phyloP scores from a whole-genome alignment of 1,284 basidiomycete species.

The Pyrrhoderma noxium region DNA sequence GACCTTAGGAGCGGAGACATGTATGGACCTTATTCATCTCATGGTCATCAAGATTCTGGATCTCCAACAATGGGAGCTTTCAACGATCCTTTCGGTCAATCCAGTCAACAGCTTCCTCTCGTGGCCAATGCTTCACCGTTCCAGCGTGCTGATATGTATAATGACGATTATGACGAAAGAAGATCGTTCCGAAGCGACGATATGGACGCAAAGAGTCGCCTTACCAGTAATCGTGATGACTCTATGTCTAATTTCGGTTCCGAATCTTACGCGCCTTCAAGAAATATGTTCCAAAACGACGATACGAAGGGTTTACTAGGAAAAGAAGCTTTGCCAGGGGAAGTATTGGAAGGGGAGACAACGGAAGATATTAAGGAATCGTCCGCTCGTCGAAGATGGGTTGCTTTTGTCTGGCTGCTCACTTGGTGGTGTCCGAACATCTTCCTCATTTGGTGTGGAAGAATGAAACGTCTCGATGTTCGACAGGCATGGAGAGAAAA shows the following conservation, averaged over 20 bases:
- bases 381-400: slow-evolving; percentile 80
- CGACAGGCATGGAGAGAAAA: slow-evolving; percentile 98
- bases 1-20: slow-evolving; percentile 68
- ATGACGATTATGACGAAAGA: slow-evolving; percentile 75
- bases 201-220: slow-evolving; percentile 65
- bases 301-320: slow-evolving; percentile 68
- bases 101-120: slow-evolving; percentile 60
- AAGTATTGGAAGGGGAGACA: slow-evolving; percentile 78
- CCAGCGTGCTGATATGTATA: slow-evolving; percentile 61
- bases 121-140: slow-evolving; percentile 75
- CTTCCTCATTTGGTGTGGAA: slow-evolving; percentile 63
- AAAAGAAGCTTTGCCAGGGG: slow-evolving; percentile 75
- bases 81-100: slow-evolving; percentile 46
- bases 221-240: slow-evolving; percentile 72
- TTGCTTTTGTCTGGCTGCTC: slow-evolving; percentile 80
- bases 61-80: slow-evolving; percentile 43
- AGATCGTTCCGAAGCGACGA: slow-evolving; percentile 71
- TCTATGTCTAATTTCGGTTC: slow-evolving; percentile 75
- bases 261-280: slow-evolving; percentile 86
- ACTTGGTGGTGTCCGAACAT: slow-evolving; percentile 88
- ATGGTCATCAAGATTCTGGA: slow-evolving; percentile 32
- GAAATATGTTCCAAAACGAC: slow-evolving; percentile 88
- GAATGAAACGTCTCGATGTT: slow-evolving; percentile 92
- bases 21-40: slow-evolving; percentile 66
- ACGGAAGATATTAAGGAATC: slow-evolving; percentile 82